Evolutionary conservation across 2,329 filamentous ascomycete genomes (phyloP).

Genomic region (Hypocreales sp.): DNA sequence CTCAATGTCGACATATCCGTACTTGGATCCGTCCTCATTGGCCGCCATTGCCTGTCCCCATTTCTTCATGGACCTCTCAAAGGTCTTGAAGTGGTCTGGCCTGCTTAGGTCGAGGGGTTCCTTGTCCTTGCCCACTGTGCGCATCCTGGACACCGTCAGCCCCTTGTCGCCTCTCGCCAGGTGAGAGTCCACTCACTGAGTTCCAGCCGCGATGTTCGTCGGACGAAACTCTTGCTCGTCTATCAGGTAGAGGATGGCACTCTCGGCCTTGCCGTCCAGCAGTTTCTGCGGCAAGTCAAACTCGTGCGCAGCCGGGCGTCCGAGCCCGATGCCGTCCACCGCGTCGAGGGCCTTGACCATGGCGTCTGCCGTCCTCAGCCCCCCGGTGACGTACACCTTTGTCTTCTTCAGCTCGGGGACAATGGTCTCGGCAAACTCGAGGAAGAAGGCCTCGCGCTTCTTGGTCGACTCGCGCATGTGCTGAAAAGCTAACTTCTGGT

Average conservation of each 20-base stretch:
- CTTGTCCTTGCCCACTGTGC: slow-evolving; percentile 19
- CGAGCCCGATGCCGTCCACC: slow-evolving; percentile 46
- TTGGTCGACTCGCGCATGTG: slow-evolving; percentile 37
- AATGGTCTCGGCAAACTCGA: slow-evolving; percentile 42
- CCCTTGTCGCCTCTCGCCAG: not conserved
- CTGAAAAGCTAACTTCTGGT: slow-evolving; percentile 34
- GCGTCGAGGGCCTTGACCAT: slow-evolving; percentile 42
- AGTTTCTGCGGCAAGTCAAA: slow-evolving; percentile 12
- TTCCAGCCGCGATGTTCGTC: slow-evolving; percentile 13
- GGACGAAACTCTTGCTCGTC: slow-evolving; percentile 34
- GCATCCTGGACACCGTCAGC: slow-evolving; percentile 13
- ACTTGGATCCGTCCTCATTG: slow-evolving; percentile 15
- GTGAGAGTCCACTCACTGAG: slow-evolving; percentile 13
- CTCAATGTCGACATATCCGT: slow-evolving; percentile 15
- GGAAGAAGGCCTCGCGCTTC: slow-evolving; percentile 42
- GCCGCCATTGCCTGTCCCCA: slow-evolving; percentile 15
- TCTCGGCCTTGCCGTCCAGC: slow-evolving; percentile 16
- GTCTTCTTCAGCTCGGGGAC: slow-evolving; percentile 29
- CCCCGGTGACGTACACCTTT: slow-evolving; percentile 42
- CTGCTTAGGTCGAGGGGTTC: slow-evolving; percentile 44
- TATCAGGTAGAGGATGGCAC: slow-evolving; percentile 28
- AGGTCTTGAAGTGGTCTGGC: slow-evolving; percentile 14
- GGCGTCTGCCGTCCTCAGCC: slow-evolving; percentile 34
- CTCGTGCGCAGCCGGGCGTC: slow-evolving; percentile 13
- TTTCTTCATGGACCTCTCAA: slow-evolving; percentile 12